These are phyloP conservation scores for Chrysanthemum lavandulifolium DNA, from an alignment of 129 eudicot species.

Conservation along the genomic window DNA sequence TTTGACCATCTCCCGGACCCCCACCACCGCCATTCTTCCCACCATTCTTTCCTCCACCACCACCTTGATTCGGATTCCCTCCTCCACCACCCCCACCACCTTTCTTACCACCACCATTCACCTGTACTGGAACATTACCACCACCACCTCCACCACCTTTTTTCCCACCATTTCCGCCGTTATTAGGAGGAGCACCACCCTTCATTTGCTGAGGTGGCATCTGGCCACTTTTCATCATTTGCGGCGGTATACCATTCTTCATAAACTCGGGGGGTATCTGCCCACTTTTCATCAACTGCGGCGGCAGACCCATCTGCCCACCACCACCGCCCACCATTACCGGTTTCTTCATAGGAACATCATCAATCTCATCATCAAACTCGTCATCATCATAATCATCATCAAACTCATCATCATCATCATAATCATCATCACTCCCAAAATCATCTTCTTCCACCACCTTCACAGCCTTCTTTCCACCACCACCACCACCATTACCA, in stretches of 20 bases:
- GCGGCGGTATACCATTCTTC: conserved; percentile 42
- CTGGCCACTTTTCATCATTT: conserved; percentile 47
- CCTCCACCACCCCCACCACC: conserved; percentile 39
- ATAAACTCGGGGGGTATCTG: conserved; percentile 43
- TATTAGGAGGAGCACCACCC: conserved; percentile 36
- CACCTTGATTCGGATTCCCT: conserved; percentile 28
- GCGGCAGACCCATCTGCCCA: conserved; percentile 47
- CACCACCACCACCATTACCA: conserved; percentile 23
- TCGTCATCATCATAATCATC: conserved; percentile 41
- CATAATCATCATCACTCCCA: conserved; percentile 33
- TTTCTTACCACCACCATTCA: conserved; percentile 32
- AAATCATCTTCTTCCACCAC: conserved; percentile 45
- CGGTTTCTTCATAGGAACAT: conserved; percentile 38
- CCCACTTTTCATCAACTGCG: conserved; percentile 21
- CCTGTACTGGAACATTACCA: conserved; percentile 29
- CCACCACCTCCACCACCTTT: conserved; percentile 55
- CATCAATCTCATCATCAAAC: conserved; percentile 44
- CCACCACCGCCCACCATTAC: conserved; percentile 49
- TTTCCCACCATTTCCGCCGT: conserved; percentile 47
- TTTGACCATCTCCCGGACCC: conserved; percentile 26
- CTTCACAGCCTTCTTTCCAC: conserved; percentile 45
- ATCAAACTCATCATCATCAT: conserved; percentile 45
- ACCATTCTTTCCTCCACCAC: conserved; percentile 28
- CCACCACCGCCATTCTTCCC: conserved; percentile 17
- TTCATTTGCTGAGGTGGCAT: conserved; percentile 49